phyloP scores from a whole-genome alignment of 331 rosid species.

The Malus hybrid region DNA sequence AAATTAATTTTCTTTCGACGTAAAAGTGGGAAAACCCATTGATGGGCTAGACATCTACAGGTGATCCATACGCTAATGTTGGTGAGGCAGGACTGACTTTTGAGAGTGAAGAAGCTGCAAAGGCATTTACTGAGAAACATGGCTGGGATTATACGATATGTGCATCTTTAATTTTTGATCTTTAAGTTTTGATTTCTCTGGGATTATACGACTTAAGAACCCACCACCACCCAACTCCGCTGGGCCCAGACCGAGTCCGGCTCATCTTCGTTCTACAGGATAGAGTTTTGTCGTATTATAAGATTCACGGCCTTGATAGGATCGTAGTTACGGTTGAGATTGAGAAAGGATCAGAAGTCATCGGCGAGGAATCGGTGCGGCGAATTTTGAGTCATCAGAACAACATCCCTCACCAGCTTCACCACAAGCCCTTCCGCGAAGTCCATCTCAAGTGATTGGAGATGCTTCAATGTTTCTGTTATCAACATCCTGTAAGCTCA shows the following conservation, averaged over 20 bases:
- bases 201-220: too few species aligned
- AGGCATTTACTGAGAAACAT: constrained; percentile 65
- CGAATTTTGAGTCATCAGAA: constrained; percentile 53
- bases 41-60: constrained; percentile 99
- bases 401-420: constrained; percentile 14
- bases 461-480: too few species aligned
- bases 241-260: too few species aligned
- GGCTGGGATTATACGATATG: constrained; percentile 80
- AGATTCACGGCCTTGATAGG: constrained; percentile 92
- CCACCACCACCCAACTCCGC: too few species aligned
- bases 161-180: not conserved
- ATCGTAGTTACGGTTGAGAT: constrained; percentile 71
- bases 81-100: constrained; percentile 80
- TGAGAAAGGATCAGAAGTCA: constrained; percentile 78
- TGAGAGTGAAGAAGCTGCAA: constrained; percentile 79
- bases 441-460: constrained; percentile 61
- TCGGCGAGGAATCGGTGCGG: constrained; percentile 77
- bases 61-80: constrained; percentile 82
- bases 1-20: constrained; percentile 77
- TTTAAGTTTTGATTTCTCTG: not conserved
- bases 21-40: constrained; percentile 97
- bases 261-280: constrained; percentile 58
- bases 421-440: constrained; percentile 84
- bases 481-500: too few species aligned
- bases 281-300: constrained; percentile 86